These are phyloP conservation scores for Pseudocercospora pini-densiflorae DNA, from an alignment of 2,329 filamentous ascomycete genomes.

Conservation along the genomic window DNA sequence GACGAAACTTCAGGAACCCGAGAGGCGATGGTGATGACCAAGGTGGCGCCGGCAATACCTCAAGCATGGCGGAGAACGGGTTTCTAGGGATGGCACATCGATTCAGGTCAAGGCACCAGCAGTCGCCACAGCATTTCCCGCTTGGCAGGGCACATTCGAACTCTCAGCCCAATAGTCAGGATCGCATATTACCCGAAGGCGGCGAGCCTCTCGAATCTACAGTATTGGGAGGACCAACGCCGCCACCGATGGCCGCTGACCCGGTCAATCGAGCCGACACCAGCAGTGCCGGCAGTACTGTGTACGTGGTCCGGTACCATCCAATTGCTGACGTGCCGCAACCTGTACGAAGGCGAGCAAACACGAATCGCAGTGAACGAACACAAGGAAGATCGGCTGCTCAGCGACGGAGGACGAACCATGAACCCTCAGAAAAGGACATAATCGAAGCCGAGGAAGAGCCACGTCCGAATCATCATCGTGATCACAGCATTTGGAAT, in stretches of 20 bases:
- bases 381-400: constrained; percentile 11
- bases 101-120: constrained; percentile 33
- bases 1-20: constrained; percentile 33
- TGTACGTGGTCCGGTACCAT: constrained; percentile 67
- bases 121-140: constrained; percentile 37
- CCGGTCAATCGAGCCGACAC: constrained; percentile 66
- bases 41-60: constrained; percentile 26
- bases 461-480: constrained; percentile 36
- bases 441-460: constrained; percentile 33
- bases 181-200: constrained; percentile 5
- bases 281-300: constrained; percentile 65
- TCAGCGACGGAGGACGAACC: constrained; percentile 13
- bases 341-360: constrained; percentile 36
- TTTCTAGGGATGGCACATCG: constrained; percentile 32
- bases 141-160: constrained; percentile 39
- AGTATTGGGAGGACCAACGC: constrained; percentile 38
- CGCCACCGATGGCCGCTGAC: constrained; percentile 55
- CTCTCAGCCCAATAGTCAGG: constrained; percentile 24
- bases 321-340: constrained; percentile 55
- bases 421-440: constrained; percentile 31
- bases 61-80: constrained; percentile 35
- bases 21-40: constrained; percentile 40
- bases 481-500: constrained; percentile 50
- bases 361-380: constrained; percentile 25
- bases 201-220: constrained; percentile 7